Base-by-base conservation (phyloP, 2,329 filamentous ascomycete species). In the Ploettnerulaceae sp. region DNA sequence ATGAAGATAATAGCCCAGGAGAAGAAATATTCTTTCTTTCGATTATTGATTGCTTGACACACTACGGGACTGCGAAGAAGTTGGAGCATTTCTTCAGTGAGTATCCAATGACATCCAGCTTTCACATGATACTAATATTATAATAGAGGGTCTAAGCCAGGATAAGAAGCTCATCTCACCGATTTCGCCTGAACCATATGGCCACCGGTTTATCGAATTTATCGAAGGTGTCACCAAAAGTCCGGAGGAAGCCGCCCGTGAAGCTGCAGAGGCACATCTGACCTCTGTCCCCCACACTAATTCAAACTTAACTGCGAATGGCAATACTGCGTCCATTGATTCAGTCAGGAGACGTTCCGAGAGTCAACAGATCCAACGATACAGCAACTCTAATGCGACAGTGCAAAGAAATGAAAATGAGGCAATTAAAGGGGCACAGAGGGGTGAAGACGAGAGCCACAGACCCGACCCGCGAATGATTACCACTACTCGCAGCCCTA, bases 11-110 rank as follows among this genome's bases (percentile, higher is more conserved):
- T 53, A 71, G 73, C 12, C 81, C 86, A 1, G 90, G 85, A 2
- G 88, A 96, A 45, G 89, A 95, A 68, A 89, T 98, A 32, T 98
- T 98, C 68, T 98, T 98, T 64, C 79, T 98, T 6, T 94, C 93
- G 26, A 94, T 98, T 59, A 98, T 98, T 66, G 93, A 98, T 68
- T 98, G 93, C 67, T 73, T 98, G 60, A 98, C 93, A 59, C 89
- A 96, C 66, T 98, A 97, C 66, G 89, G 89, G 57, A 81, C 90
- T 55, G 79, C 95, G 67, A 98, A 98, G 71, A 91, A 93, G 64
- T 79, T 91, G 52, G 93, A 98, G 67, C 84, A 97, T 68, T 93
- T 97, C 69, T 93, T 90, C 84, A 98, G 61, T 64, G 53, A 24
- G 61, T 55, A 33, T 12, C 6, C 7, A 11, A 26, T 22, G 7